Evolutionary conservation across 306 rosid species (phyloP).

Genomic region (Citrullus colocynthis): DNA sequence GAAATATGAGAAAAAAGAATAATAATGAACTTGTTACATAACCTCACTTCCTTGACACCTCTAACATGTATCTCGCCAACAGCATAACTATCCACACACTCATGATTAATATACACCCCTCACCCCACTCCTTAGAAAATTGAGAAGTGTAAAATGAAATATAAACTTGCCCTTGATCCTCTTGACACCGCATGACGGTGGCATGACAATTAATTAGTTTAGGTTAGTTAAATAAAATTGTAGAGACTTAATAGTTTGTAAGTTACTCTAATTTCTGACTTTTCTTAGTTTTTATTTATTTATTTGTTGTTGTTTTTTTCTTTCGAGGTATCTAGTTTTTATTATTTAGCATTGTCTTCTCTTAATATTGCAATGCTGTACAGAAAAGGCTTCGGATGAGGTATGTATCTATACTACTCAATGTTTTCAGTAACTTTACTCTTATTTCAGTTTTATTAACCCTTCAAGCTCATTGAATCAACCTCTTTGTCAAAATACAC

Average conservation of each 20-base stretch:
- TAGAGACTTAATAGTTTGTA: neutral
- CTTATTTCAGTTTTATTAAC: neutral
- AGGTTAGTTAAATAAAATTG: neutral
- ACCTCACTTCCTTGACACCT: neutral
- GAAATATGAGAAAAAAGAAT: neutral
- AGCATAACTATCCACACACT: neutral
- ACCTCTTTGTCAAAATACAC: neutral
- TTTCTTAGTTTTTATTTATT: neutral
- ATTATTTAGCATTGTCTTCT: neutral
- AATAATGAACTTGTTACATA: neutral
- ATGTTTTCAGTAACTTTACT: neutral
- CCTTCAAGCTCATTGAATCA: neutral
- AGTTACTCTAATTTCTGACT: neutral
- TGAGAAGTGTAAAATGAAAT: neutral
- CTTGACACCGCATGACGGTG: neutral
- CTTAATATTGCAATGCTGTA: neutral
- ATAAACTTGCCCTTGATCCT: neutral
- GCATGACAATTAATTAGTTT: neutral
- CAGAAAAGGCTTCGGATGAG: neutral
- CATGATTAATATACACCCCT: neutral
- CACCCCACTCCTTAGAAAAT: neutral
- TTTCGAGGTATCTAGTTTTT: neutral
- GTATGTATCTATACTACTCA: neutral
- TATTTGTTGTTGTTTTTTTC: too few relatives aligned
- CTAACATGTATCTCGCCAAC: neutral